These are phyloP conservation scores for Fusarium euwallaceae DNA, from an alignment of 2,329 filamentous ascomycete species.

Conservation along the genomic window DNA sequence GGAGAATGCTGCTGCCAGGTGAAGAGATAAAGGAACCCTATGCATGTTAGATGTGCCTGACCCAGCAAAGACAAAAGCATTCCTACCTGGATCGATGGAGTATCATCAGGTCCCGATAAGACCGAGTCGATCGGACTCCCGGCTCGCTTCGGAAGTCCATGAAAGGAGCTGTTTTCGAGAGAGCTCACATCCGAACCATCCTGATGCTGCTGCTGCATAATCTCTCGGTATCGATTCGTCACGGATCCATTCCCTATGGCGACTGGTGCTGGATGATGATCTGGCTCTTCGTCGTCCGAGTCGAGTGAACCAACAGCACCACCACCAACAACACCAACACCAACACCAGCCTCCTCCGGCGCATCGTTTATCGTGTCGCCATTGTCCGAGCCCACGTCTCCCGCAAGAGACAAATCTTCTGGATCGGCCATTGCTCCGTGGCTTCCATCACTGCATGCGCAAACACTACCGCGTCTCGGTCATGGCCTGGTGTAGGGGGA, in stretches of 20 bases:
- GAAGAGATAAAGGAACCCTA: constrained; percentile 74
- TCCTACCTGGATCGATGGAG: constrained; percentile 83
- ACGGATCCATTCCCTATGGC: constrained; percentile 46
- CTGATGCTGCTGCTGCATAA: constrained; percentile 59
- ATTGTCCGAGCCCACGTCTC: constrained; percentile 57
- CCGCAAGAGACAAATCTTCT: constrained; percentile 59
- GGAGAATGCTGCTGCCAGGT: constrained; percentile 80
- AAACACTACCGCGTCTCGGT: constrained; percentile 44
- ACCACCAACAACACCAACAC: constrained; percentile 32
- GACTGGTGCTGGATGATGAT: constrained; percentile 35
- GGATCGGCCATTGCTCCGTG: constrained; percentile 63
- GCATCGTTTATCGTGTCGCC: constrained; percentile 54
- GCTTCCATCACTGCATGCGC: constrained; percentile 55
- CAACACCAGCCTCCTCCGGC: constrained; percentile 24
- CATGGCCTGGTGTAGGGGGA: constrained; percentile 45
- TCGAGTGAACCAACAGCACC: constrained; percentile 31
- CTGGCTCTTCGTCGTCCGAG: constrained; percentile 28
- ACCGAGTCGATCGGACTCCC: constrained; percentile 78
- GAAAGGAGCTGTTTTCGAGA: constrained; percentile 60
- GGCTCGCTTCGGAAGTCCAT: constrained; percentile 65
- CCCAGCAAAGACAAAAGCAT: not conserved
- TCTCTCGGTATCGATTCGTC: constrained; percentile 60
- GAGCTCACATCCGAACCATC: constrained; percentile 66
- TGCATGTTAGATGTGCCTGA: constrained; percentile 45
- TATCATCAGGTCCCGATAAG: constrained; percentile 83